Evolutionary conservation across 306 rosid genomes (phyloP).

Genomic region (Potentilla sterilis): DNA sequence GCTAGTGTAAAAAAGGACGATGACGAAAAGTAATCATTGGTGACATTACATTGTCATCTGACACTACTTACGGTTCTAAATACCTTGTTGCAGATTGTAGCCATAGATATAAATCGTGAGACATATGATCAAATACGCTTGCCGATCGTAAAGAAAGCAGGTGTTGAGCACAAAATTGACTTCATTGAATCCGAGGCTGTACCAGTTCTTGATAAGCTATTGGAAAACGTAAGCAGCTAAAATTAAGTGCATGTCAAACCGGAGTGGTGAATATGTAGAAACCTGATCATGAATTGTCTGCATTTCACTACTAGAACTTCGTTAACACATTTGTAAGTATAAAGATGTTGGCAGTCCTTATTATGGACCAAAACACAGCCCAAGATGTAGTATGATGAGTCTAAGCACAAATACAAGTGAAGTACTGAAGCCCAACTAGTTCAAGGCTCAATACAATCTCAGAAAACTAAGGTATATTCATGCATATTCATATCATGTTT

Average conservation of each 20-base stretch:
- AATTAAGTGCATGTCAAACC: not conserved
- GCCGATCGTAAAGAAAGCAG: slow-evolving; percentile 56
- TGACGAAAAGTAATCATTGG: not conserved
- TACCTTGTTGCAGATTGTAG: slow-evolving; percentile 40
- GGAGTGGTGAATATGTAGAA: not conserved
- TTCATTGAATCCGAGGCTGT: slow-evolving; percentile 51
- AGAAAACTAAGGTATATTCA: too few species aligned
- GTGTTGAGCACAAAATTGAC: slow-evolving; percentile 61
- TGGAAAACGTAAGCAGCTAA: slow-evolving; percentile 40
- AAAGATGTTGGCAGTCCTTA: too few species aligned
- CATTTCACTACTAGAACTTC: not conserved
- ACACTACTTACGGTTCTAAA: not conserved
- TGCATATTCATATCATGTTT: too few species aligned
- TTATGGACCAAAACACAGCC: too few species aligned
- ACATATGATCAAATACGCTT: slow-evolving; percentile 49
- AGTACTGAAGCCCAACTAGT: too few species aligned
- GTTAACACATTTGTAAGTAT: too few species aligned
- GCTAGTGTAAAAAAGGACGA: not conserved
- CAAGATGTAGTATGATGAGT: too few species aligned
- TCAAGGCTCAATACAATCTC: too few species aligned
- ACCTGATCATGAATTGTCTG: not conserved
- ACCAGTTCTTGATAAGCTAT: slow-evolving; percentile 47
- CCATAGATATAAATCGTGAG: slow-evolving; percentile 45
- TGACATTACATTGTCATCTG: not conserved
- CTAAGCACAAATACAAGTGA: too few species aligned